Conservation (phyloP, 2,329 filamentous ascomycete genomes). For the Xylariomycetidae sp. region DNA sequence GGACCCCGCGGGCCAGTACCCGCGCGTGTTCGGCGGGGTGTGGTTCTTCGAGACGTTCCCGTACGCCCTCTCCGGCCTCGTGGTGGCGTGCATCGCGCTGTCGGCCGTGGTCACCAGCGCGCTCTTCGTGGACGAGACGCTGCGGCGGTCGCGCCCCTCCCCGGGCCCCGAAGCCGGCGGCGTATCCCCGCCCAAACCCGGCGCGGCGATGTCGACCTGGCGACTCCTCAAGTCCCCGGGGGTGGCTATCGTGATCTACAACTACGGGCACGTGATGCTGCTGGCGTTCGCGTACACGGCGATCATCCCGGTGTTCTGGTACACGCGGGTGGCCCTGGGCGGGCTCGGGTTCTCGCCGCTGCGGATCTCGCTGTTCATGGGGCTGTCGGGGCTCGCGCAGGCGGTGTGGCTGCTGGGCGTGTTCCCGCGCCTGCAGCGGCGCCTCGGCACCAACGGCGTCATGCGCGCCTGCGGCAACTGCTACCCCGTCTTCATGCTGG, state of each 20-base stretch:
- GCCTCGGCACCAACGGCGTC: constrained; percentile 60
- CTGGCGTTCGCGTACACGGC: constrained; percentile 69
- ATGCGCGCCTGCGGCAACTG: constrained; percentile 49
- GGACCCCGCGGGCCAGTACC: constrained; percentile 60
- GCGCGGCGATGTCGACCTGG: constrained; percentile 36
- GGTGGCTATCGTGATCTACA: constrained; percentile 58
- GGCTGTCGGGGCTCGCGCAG: constrained; percentile 58
- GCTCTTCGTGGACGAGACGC: constrained; percentile 59
- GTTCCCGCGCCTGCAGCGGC: constrained; percentile 63
- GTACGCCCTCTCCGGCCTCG: constrained; percentile 60
- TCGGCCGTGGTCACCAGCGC: constrained; percentile 44
- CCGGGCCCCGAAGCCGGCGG: constrained; percentile 4
- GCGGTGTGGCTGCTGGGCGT: constrained; percentile 64
- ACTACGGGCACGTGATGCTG: constrained; percentile 61
- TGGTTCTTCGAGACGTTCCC: constrained; percentile 59
- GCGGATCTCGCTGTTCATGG: constrained; percentile 63
- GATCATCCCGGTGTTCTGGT: constrained; percentile 63
- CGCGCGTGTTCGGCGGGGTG: constrained; percentile 46
- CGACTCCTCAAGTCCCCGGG: constrained; percentile 57
- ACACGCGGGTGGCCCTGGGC: constrained; percentile 54
- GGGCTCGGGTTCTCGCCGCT: constrained; percentile 58
- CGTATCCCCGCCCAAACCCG: neutral
- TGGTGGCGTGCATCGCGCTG: constrained; percentile 46
- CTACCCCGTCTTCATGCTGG: constrained; percentile 60
- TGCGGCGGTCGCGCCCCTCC: constrained; percentile 21